phyloP scores from a whole-genome alignment of 2,329 filamentous ascomycete genomes.

The Fusarium torreyae region DNA sequence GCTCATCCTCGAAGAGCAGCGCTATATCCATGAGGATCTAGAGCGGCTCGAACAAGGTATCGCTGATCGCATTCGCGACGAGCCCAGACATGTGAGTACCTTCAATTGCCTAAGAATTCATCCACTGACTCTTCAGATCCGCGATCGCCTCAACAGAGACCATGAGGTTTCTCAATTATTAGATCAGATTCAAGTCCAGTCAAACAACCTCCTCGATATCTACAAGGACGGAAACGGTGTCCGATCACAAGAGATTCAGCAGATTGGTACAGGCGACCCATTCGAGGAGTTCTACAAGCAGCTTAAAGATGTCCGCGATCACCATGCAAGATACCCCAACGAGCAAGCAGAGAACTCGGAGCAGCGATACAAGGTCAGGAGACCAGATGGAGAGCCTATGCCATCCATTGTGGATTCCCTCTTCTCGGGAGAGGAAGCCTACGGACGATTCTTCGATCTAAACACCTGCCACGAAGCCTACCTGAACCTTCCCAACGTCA shows the following conservation, averaged over 20 bases:
- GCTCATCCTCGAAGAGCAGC: constrained; percentile 93
- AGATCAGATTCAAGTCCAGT: constrained; percentile 89
- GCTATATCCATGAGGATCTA: constrained; percentile 94
- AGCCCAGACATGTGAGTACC: constrained; percentile 84
- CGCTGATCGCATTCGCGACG: constrained; percentile 88
- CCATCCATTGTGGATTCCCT: constrained; percentile 85
- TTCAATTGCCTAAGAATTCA: background rate
- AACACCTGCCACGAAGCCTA: constrained; percentile 88
- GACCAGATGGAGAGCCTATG: constrained; percentile 73
- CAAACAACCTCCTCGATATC: constrained; percentile 82
- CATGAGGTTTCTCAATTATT: constrained; percentile 93
- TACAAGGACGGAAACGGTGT: constrained; percentile 84
- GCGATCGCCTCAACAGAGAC: constrained; percentile 89
- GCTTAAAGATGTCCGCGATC: constrained; percentile 83
- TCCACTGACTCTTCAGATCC: constrained; percentile 71
- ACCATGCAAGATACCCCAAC: constrained; percentile 92
- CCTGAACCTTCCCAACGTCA: constrained; percentile 89
- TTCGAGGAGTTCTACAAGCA: constrained; percentile 95
- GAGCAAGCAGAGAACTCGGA: constrained; percentile 97
- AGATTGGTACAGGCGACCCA: constrained; percentile 86
- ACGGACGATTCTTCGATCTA: constrained; percentile 92
- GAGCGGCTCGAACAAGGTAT: constrained; percentile 96
- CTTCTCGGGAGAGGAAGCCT: constrained; percentile 96
- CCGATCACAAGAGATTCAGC: constrained; percentile 84
- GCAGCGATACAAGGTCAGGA: constrained; percentile 84